Percentiles rank a stretch among this genome's conserved stretches.
Evolutionary conservation across 768 basidiomycete species (phyloP).

Genomic region (Mycena leptocephala): DNA sequence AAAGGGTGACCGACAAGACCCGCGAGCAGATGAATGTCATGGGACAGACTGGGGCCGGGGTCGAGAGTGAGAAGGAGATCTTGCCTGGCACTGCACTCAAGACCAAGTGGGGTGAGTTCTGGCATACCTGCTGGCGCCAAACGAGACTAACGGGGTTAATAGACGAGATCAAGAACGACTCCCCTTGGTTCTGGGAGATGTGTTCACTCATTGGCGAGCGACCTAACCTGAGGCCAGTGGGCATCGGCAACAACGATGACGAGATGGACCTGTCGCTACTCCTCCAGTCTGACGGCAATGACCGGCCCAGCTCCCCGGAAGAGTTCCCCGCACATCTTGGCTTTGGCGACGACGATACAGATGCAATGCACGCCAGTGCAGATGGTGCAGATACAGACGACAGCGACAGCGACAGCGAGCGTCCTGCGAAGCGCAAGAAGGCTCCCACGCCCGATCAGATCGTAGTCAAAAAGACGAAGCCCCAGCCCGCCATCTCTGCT

Average conservation of each 20-base stretch:
- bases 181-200: not conserved
- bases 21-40: not conserved
- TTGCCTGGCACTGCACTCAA: not conserved
- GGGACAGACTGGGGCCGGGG: not conserved
- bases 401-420: not conserved
- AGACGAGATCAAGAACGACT: not conserved
- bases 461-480: not conserved
- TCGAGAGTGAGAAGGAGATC: not conserved
- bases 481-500: not conserved
- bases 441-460: not conserved
- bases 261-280: not conserved
- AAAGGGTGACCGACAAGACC: not conserved
- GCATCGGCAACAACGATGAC: not conserved
- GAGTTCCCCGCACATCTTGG: not conserved
- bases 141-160: no score
- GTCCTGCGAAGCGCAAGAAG: not conserved
- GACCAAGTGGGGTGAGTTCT: constrained; percentile 3
- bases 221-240: constrained; percentile 33
- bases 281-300: not conserved
- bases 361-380: no score
- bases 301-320: not conserved
- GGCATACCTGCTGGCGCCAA: not conserved
- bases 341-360: no score
- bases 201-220: constrained; percentile 34
- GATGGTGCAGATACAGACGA: not conserved